Evolutionary conservation across 2,329 filamentous ascomycete genomes (phyloP), one percentile per base, ranked within the genome.

Genomic region (Colletotrichum melonis): DNA sequence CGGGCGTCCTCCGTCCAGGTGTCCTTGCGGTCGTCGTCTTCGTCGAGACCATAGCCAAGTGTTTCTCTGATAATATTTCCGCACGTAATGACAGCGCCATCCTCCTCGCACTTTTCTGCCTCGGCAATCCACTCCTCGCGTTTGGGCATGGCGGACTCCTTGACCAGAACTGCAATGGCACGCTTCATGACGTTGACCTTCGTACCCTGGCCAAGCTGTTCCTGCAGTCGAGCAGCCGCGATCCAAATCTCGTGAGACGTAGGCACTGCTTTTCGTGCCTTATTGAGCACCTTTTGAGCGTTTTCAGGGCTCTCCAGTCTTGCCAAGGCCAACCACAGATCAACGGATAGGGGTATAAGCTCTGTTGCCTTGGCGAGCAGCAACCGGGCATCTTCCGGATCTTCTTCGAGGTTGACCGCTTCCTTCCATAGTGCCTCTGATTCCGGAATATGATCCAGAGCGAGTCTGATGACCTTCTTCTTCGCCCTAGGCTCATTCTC

Each of bases 341-440:
- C 97, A 49, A 98, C 93, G 0, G 96, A 98, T 7, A 97, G 87
- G 0, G 96, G 96, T 69, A 99, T 97, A 71, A 98, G 93, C 78
- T 99, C 95, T 0, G 95, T 97, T 0, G 97, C 97, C 84, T 98
- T 98, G 60, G 95, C 95, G 59, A 99, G 90, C 67, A 99, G 88
- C 69, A 99, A 86, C 75, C 92, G 92, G 5, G 97, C 97, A 84
- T 98, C 95, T 35, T 92, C 93, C 0, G 93, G 90, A 77, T 98
- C 93, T 79, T 98, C 96, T 80, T 98, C 97, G 68, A 98, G 86
- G 77, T 98, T 98, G 75, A 99, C 96, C 5, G 96, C 93, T 80
- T 97, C 95, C 81, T 98, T 99, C 97, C 97, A 99, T n/a, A 99
- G 89, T 55, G 94, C 93, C 60, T 98, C 97, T 0, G 96, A 98